Percentiles rank a stretch among this genome's conserved stretches.
phyloP scores from a whole-genome alignment of 2,329 filamentous ascomycete genomes.

The Ascochyta fabae region DNA sequence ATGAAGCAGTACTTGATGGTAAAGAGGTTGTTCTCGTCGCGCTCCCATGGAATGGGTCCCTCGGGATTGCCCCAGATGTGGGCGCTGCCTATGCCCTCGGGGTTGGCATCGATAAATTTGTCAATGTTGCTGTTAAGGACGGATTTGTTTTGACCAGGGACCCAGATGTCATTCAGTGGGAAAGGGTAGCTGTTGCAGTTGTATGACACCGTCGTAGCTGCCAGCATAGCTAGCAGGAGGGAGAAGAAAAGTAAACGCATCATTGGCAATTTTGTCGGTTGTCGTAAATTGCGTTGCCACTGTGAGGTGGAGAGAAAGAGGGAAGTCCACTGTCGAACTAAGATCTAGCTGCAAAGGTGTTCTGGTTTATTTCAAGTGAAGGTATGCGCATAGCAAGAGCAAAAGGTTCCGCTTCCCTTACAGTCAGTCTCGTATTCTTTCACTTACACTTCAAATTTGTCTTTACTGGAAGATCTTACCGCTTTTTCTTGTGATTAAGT shows the following conservation, averaged over 20 bases:
- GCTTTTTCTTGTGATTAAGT: too few species aligned
- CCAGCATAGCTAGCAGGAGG: background rate
- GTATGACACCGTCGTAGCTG: background rate
- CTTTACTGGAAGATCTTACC: background rate
- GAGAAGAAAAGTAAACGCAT: background rate
- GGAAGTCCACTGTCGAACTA: background rate
- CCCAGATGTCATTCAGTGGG: background rate
- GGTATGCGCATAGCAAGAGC: background rate
- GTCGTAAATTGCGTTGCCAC: background rate
- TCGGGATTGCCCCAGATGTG: background rate
- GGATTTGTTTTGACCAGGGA: background rate
- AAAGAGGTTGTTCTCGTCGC: background rate
- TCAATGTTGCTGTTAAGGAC: background rate
- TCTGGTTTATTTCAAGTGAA: background rate
- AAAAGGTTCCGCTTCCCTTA: too few species aligned
- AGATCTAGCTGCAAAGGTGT: background rate
- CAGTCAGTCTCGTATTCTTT: background rate
- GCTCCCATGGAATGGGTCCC: background rate
- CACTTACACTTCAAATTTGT: background rate
- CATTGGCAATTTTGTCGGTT: background rate
- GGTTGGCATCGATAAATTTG: background rate
- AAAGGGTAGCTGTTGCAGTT: slow-evolving; percentile 2
- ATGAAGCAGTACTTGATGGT: background rate
- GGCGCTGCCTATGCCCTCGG: background rate
- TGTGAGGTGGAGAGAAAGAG: background rate